These are phyloP conservation scores for Didymella lethalis DNA, from an alignment of 2,329 filamentous ascomycete species.

Conservation along the genomic window DNA sequence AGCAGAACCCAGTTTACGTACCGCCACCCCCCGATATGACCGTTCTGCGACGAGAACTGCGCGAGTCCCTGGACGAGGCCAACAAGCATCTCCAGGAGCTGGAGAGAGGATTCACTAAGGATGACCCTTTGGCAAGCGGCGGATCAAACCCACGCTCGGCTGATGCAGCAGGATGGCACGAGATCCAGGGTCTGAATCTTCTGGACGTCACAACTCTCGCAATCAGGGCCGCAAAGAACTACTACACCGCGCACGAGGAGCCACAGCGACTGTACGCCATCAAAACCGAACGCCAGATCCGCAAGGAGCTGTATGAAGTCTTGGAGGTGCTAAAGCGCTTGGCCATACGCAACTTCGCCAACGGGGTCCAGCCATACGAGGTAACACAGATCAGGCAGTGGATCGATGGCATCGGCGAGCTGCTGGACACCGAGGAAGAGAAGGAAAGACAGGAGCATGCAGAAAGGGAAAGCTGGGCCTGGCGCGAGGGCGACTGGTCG, in stretches of 20 bases:
- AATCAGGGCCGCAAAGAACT: conserved; percentile 94
- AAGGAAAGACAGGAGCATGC: conserved; percentile 77
- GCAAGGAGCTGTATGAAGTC: conserved; percentile 82
- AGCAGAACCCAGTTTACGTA: conserved; percentile 80
- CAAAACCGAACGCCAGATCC: conserved; percentile 84
- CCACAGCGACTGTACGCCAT: conserved; percentile 86
- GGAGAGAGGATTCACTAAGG: conserved; percentile 45
- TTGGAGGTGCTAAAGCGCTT: conserved; percentile 93
- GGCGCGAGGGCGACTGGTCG: conserved; percentile 76
- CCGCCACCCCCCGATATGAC: conserved; percentile 83
- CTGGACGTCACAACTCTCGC: conserved; percentile 92
- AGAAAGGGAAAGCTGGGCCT: conserved; percentile 78
- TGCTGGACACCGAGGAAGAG: conserved; percentile 78
- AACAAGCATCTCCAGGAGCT: conserved; percentile 71
- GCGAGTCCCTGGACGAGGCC: conserved; percentile 73
- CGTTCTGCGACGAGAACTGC: conserved; percentile 75
- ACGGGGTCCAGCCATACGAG: conserved; percentile 82
- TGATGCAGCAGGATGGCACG: conserved; percentile 73
- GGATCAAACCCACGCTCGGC: conserved; percentile 26
- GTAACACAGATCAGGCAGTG: conserved; percentile 77
- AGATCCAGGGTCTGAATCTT: conserved; percentile 90
- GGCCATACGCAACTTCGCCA: conserved; percentile 84
- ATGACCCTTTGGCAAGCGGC: conserved; percentile 17
- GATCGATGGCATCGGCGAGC: conserved; percentile 78
- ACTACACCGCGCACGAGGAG: conserved; percentile 91